phyloP scores from a whole-genome alignment of 2,329 filamentous ascomycete species.

The Penicillium sp. region DNA sequence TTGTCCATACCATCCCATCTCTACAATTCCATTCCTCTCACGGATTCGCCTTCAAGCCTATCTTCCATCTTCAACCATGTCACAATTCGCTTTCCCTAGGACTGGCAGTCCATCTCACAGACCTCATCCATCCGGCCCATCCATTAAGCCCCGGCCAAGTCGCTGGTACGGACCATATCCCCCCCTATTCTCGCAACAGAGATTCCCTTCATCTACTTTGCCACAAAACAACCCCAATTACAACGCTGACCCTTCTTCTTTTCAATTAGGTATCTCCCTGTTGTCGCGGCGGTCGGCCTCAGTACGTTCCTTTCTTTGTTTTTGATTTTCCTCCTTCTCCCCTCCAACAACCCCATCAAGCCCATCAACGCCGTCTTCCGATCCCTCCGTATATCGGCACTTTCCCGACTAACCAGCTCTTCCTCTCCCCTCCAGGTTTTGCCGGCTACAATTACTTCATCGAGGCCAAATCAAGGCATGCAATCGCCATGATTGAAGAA shows the following conservation, averaged over 20 bases:
- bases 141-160: slow-evolving; percentile 12
- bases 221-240: too few relatives aligned
- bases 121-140: slow-evolving; percentile 7
- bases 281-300: slow-evolving; percentile 18
- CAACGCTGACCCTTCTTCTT: too few relatives aligned
- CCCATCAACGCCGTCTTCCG: too few relatives aligned
- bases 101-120: slow-evolving; percentile 13
- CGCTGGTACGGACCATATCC: slow-evolving; percentile 12
- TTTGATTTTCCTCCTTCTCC: too few relatives aligned
- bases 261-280: slow-evolving; percentile 14
- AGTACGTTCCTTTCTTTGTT: slow-evolving; percentile 3
- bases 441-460: slow-evolving; percentile 22
- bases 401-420: slow-evolving; percentile 1
- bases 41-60: neutral
- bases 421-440: slow-evolving; percentile 13
- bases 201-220: too few relatives aligned
- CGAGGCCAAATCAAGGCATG: slow-evolving; percentile 9
- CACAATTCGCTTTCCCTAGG: slow-evolving; percentile 15
- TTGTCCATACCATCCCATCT: neutral
- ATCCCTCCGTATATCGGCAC: neutral
- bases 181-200: neutral
- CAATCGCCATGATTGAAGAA: slow-evolving; percentile 19
- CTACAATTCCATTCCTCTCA: neutral
- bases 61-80: slow-evolving; percentile 10
- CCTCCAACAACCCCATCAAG: too few relatives aligned